Base-by-base conservation (phyloP, 2,329 filamentous ascomycete species). In the Colletotrichum chrysophilum region DNA sequence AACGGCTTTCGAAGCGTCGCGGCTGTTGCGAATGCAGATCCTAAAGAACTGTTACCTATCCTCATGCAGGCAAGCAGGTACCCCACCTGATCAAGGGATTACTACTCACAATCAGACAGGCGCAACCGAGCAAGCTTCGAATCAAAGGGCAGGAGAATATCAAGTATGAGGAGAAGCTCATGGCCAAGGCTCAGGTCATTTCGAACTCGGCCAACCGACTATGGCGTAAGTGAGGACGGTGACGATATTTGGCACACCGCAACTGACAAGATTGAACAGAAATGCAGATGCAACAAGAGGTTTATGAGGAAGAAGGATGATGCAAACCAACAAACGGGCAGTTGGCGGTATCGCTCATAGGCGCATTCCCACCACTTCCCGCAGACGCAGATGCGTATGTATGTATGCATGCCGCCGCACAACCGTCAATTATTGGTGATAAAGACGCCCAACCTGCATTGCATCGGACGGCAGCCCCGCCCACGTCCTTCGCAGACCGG, bases 1-100 rank as follows among this genome's bases (percentile, higher is more conserved):
- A 95, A 94, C 81, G 94, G 94, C 2, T 94, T 94, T 80, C 93
- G 91, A 79, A 93, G 90, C 28, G 86, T 95, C 32, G 91, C 92
- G 43, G 88, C 91, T 4, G 86, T 96, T 64, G 93, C 94, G 6
- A 94, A 94, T 78, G 93, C 94, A 1, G 90, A 94, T 76, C 89
- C 92, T 0, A 89, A 89, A 75, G 93, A 94, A 77, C 85, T 96
- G 28, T 86, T 95, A 3, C 93, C 93, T 8, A 85, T 96, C n/a
- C 85, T 96, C 66, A 90, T 94, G 87, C 93, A 94, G 88, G 92
- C 92, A 80, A 78, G 86, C 78, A 38, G 48, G 60, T 24, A 18
- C 34, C 28, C 28, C 21, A 18, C 34, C 24, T 21, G 58, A 36
- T 58, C 56, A 61, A 38, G 66, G 24, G 48, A 36, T 18, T 14